These are phyloP conservation scores for Purpureocillium takamizusanense DNA, from an alignment of 2,329 filamentous ascomycete species.

Conservation along the genomic window DNA sequence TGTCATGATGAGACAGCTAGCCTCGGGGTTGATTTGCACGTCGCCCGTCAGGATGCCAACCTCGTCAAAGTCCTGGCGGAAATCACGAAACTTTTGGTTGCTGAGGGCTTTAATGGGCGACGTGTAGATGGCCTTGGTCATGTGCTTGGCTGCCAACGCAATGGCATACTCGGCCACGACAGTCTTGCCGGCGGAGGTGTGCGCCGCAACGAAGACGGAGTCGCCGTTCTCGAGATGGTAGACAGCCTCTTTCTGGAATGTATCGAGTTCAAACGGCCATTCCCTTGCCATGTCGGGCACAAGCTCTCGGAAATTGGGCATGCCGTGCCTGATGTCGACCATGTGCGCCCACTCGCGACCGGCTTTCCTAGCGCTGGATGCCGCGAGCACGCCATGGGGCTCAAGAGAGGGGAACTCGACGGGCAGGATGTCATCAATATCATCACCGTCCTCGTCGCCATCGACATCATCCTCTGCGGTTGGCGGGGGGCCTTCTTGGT, in stretches of 20 bases:
- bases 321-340: conserved; percentile 88
- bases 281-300: conserved; percentile 94
- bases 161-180: conserved; percentile 98
- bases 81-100: conserved; percentile 98
- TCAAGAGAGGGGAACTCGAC: conserved; percentile 90
- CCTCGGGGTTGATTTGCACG: conserved; percentile 95
- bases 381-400: conserved; percentile 67
- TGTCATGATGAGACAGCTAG: conserved; percentile 98
- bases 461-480: conserved; percentile 15
- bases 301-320: conserved; percentile 86
- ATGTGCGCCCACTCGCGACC: conserved; percentile 95
- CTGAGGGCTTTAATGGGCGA: conserved; percentile 97
- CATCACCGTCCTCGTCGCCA: conserved; percentile 42
- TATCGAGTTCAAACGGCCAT: conserved; percentile 96
- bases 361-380: conserved; percentile 62
- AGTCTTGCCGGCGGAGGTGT: conserved; percentile 96
- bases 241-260: conserved; percentile 96
- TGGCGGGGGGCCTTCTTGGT: conserved; percentile 15
- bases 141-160: conserved; percentile 90
- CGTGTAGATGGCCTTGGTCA: conserved; percentile 99
- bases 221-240: conserved; percentile 96
- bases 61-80: conserved; percentile 82
- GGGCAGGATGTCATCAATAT: conserved; percentile 80
- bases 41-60: conserved; percentile 96
- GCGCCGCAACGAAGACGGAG: conserved; percentile 94